A percentile compares a stretch with the other conserved stretches of the same genome.
phyloP scores from a whole-genome alignment of 2,329 filamentous ascomycete genomes.

The Endothia cerciana region DNA sequence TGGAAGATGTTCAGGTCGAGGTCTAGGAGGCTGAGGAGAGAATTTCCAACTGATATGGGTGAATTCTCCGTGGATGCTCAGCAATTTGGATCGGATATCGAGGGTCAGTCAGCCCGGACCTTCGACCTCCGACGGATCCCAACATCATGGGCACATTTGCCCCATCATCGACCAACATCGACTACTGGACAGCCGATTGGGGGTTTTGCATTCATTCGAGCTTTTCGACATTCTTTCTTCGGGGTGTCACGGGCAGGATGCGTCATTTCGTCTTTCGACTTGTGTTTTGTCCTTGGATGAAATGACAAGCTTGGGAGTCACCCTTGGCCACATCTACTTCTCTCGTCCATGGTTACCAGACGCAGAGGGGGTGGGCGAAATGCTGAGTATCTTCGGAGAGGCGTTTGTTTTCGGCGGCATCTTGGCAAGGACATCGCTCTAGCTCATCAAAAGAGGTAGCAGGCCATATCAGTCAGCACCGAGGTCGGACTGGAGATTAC shows the following conservation, averaged over 20 bases:
- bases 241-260: background rate
- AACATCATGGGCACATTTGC: background rate
- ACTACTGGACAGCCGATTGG: background rate
- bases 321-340: background rate
- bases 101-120: background rate
- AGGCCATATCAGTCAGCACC: conserved; percentile 14
- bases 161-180: background rate
- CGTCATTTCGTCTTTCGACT: background rate
- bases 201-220: background rate
- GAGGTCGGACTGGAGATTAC: background rate
- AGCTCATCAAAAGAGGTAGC: conserved; percentile 5
- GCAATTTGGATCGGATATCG: background rate
- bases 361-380: background rate
- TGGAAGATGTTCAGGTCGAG: background rate
- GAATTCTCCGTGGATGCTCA: no score
- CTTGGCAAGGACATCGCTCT: conserved; percentile 11
- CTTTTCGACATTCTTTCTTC: background rate
- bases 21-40: background rate
- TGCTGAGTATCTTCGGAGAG: background rate
- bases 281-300: background rate
- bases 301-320: background rate
- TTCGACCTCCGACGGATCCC: background rate
- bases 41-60: background rate
- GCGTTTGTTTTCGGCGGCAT: conserved; percentile 1
- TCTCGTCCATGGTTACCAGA: background rate